Conservation (phyloP, 2,329 filamentous ascomycete genomes). For the Lachnellula hyalina region DNA sequence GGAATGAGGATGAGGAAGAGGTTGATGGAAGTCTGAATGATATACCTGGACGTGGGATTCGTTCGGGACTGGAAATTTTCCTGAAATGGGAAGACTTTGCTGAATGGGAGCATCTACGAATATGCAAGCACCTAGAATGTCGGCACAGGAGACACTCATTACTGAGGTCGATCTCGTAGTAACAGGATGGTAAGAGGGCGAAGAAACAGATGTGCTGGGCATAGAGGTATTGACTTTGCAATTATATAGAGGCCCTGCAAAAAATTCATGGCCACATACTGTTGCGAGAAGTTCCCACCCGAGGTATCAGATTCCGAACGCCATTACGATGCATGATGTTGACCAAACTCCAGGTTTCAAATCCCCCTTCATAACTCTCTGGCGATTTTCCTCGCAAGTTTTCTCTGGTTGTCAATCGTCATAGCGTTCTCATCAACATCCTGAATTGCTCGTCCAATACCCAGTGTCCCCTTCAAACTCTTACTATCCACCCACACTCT, state of each 20-base stretch:
- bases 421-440: conserved; percentile 68
- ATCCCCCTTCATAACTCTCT: conserved; percentile 1
- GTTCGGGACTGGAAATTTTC: too few relatives aligned
- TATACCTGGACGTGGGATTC: too few relatives aligned
- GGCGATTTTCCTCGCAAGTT: conserved; percentile 57
- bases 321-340: not conserved
- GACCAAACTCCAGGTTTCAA: not conserved
- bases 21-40: too few relatives aligned
- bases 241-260: not conserved
- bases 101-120: too few relatives aligned
- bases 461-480: conserved; percentile 64
- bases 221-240: not conserved
- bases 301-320: not conserved
- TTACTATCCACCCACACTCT: conserved; percentile 87
- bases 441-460: conserved; percentile 71
- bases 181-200: too few relatives aligned
- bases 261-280: not conserved
- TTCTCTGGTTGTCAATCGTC: conserved; percentile 62
- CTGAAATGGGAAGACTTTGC: too few relatives aligned
- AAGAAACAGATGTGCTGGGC: too few relatives aligned
- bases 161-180: too few relatives aligned
- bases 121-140: too few relatives aligned
- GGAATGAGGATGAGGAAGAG: too few relatives aligned
- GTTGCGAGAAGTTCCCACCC: not conserved
- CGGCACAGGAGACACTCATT: too few relatives aligned